Evolutionary conservation across 2,329 filamentous ascomycete species (phyloP), one percentile per base, ranked within the genome.

Genomic region (Epichloe typhina): DNA sequence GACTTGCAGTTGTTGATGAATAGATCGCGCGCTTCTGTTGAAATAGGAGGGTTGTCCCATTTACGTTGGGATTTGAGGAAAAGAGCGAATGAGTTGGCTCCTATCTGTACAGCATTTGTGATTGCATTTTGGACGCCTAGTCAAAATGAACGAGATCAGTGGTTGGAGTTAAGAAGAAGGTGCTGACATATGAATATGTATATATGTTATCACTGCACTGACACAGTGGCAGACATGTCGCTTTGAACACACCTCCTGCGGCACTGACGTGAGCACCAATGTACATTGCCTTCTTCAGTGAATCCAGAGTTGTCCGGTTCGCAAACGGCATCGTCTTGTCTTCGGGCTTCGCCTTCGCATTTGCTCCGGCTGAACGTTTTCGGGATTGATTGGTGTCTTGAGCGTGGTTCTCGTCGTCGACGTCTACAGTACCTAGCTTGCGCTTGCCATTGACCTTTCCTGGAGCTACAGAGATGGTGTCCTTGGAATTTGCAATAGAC

Each of bases 21-120:
- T 39, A 80, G 75, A 41, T 80, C 74, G 47, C 78, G 75, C 49
- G 84, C 79, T 26, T 85, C 81, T 39, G 80, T 68, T 26, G 84
- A 75, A 4, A 98, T 74, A 0, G 86, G 79, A 8, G 90, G 88
- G 60, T 85, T 94, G 31, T 79, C 76, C 93, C 93, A 98, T 72
- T 95, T 97, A 50, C 90, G 83, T 66, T 98, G 93, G 0, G 88
- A 95, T 65, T 97, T 97, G 58, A 98, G 76, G 70, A 98, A 98
- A 19, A 97, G 74, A 4, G 93, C 93, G 59, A 97, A 95, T 9
- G 90, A 82, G 64, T 97, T 98, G 55, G 86, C 90, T 49, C 90
- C 90, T 56, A 95, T 89, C 47, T 88, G 78, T 2, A 83, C 64
- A 43, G 85, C 80, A 59, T 95, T 95, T 21, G 75, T 72, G 52